phyloP scores from a whole-genome alignment of 2,329 filamentous ascomycete species.

The Phaeosphaeria sp. region DNA sequence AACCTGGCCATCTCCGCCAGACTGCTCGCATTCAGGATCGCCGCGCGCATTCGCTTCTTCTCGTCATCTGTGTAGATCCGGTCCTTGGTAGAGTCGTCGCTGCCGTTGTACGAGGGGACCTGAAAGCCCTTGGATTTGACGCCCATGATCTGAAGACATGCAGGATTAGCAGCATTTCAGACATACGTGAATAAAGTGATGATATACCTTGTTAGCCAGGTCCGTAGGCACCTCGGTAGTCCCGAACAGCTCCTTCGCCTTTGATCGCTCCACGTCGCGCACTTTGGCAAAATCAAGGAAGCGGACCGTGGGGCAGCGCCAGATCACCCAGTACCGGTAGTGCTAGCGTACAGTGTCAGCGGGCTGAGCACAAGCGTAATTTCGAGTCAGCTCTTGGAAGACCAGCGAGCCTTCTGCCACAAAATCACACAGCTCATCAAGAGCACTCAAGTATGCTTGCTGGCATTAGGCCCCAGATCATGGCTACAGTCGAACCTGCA shows the following conservation, averaged over 20 bases:
- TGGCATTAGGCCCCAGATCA: conserved; percentile 20
- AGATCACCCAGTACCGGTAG: conserved; percentile 92
- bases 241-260: conserved; percentile 83
- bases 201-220: conserved; percentile 62
- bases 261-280: conserved; percentile 80
- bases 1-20: conserved; percentile 87
- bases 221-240: conserved; percentile 78
- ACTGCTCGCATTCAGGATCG: conserved; percentile 88
- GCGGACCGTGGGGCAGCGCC: conserved; percentile 81
- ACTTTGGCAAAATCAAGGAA: conserved; percentile 95
- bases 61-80: conserved; percentile 85
- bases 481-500: neutral
- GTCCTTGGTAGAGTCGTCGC: conserved; percentile 56
- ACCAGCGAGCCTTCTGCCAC: neutral
- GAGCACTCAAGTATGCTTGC: conserved; percentile 21
- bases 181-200: too few relatives aligned
- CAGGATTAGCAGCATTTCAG: conserved; percentile 37
- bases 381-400: neutral
- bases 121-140: conserved; percentile 80
- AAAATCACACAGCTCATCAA: neutral
- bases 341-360: conserved; percentile 61
- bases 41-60: conserved; percentile 81
- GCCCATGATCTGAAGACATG: conserved; percentile 69
- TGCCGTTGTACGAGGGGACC: conserved; percentile 52
- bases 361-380: neutral